Evolutionary conservation across 495 filamentous ascomycete genomes (phyloP).

Genomic region (Daldinia loculata): DNA sequence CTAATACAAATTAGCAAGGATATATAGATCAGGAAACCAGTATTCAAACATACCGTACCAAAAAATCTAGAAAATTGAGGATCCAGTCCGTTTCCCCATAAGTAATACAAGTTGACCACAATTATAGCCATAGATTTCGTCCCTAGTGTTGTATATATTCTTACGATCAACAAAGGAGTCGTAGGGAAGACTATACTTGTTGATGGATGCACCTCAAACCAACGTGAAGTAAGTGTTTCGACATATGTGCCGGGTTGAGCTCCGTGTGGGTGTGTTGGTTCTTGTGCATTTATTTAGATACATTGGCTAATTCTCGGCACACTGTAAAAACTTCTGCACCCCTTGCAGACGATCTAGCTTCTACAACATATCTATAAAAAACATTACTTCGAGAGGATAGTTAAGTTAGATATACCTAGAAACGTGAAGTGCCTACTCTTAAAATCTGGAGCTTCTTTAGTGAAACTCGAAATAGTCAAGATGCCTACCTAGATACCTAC

Average conservation of each 20-base stretch:
- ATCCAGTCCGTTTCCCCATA: slow-evolving; percentile 57
- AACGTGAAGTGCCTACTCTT: no score
- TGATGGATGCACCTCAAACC: neutral
- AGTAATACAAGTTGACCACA: no score
- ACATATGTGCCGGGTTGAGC: neutral
- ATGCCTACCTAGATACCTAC: no score
- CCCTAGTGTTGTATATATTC: neutral
- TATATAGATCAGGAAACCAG: no score
- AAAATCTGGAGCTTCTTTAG: no score
- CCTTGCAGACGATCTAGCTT: neutral
- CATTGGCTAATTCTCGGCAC: neutral
- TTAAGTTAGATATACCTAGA: neutral
- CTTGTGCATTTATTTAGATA: neutral
- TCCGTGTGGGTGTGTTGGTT: neutral
- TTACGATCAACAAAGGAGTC: neutral
- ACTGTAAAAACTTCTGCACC: neutral
- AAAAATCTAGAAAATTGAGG: slow-evolving; percentile 50
- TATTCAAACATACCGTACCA: neutral
- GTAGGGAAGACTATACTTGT: neutral
- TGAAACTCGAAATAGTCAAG: no score
- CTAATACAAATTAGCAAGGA: no score
- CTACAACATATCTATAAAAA: no score
- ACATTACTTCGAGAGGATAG: neutral
- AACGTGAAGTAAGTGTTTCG: neutral
- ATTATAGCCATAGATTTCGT: no score